Conservation (phyloP, 192 early-diverging fungal genomes). For the Cetraspora pellucida region DNA sequence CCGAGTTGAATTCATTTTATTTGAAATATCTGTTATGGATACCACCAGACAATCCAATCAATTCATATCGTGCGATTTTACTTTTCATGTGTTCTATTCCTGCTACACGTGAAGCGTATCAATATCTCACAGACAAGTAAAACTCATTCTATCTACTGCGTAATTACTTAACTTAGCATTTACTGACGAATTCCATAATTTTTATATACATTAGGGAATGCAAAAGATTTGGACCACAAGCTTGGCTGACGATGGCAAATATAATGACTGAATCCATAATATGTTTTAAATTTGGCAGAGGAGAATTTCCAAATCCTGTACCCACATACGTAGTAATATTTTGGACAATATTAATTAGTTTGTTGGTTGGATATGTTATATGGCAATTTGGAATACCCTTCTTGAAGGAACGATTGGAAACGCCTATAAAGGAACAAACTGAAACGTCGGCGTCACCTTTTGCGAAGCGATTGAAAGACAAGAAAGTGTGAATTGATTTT, state of each 20-base stretch:
- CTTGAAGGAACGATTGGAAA: constrained; percentile 10
- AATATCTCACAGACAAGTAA: constrained; percentile 71
- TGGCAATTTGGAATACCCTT: constrained; percentile 64
- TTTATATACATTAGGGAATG: constrained; percentile 54
- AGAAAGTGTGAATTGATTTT: too few relatives aligned
- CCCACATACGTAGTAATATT: constrained; percentile 71
- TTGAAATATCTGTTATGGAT: constrained; percentile 93
- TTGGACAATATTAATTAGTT: constrained; percentile 67
- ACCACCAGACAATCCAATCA: constrained; percentile 83
- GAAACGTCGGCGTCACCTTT: too few relatives aligned
- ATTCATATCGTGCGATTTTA: constrained; percentile 73
- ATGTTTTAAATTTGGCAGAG: constrained; percentile 83
- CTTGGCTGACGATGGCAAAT: constrained; percentile 86
- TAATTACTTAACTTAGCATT: constrained; percentile 3
- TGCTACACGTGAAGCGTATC: constrained; percentile 86
- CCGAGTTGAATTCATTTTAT: constrained; percentile 94
- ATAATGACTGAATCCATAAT: constrained; percentile 93
- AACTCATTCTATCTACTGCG: neutral
- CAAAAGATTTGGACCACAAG: constrained; percentile 90
- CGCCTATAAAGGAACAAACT: too few relatives aligned
- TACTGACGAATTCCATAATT: constrained; percentile 13
- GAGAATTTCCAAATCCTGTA: constrained; percentile 81
- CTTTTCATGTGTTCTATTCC: constrained; percentile 88
- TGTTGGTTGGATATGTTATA: constrained; percentile 70
- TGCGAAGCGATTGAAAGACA: too few relatives aligned